phyloP scores from a whole-genome alignment of 148 eudicot species.

The Mesembryanthemum crystallinum region DNA sequence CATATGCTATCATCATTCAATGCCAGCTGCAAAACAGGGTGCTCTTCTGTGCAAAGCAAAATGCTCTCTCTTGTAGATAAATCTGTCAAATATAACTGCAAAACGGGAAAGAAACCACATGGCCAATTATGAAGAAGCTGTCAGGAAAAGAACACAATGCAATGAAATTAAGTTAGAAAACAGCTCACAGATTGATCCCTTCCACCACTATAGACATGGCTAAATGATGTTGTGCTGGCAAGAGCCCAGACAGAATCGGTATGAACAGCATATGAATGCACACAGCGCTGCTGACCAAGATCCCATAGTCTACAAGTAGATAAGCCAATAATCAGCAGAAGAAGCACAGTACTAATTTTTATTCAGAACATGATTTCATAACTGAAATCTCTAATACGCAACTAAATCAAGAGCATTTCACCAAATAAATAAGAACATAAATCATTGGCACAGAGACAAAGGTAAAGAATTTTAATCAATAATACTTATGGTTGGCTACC shows the following conservation, averaged over 20 bases:
- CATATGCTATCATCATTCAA: conserved; percentile 82
- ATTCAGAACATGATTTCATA: background rate
- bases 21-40: conserved; percentile 79
- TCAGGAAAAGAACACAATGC: conserved; percentile 5
- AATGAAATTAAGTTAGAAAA: background rate
- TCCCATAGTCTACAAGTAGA: conserved; percentile 73
- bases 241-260: conserved; percentile 99
- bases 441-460: background rate
- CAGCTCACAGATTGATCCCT: conserved; percentile 88
- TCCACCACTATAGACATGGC: conserved; percentile 98
- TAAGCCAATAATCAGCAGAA: conserved; percentile 5
- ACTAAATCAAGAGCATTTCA: background rate
- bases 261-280: conserved; percentile 98
- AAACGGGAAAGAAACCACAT: conserved; percentile 13
- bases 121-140: conserved; percentile 13
- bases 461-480: too few species aligned
- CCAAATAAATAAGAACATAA: background rate
- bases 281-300: conserved; percentile 96
- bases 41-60: conserved; percentile 75
- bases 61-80: conserved; percentile 91
- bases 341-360: background rate
- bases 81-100: conserved; percentile 87
- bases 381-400: background rate
- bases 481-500: too few species aligned
- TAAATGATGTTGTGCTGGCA: conserved; percentile 84